Percentiles rank a stretch among this genome's conserved stretches.
Evolutionary conservation across 129 eudicot species (phyloP).

Genomic region (Lonicera japonica): DNA sequence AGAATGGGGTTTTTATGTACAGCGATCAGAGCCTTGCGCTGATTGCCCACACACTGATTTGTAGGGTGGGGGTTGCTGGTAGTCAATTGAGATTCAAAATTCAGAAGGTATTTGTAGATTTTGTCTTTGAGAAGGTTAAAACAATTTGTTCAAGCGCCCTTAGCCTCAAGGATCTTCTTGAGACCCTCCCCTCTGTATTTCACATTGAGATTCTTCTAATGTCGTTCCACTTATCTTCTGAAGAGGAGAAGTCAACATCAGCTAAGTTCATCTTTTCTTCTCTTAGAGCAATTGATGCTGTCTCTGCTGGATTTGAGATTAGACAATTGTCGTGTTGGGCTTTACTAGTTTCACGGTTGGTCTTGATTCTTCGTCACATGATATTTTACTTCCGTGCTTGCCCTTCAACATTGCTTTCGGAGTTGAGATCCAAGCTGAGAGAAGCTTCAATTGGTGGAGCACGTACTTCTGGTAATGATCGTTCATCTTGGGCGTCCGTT

Average conservation of each 20-base stretch:
- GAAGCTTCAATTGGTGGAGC: constrained; percentile 39
- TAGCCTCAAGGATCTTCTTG: constrained; percentile 49
- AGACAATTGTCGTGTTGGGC: constrained; percentile 84
- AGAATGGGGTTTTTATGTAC: constrained; percentile 64
- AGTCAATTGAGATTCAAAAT: constrained; percentile 55
- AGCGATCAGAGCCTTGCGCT: constrained; percentile 77
- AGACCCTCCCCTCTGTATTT: constrained; percentile 69
- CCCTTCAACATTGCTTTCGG: constrained; percentile 74
- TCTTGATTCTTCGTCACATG: constrained; percentile 84
- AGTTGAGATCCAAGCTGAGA: constrained; percentile 69
- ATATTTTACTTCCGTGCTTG: constrained; percentile 64
- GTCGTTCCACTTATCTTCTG: constrained; percentile 84
- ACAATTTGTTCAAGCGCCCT: constrained; percentile 32
- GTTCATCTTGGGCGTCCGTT: constrained; percentile 60
- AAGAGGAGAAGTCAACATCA: constrained; percentile 52
- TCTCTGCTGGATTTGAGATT: constrained; percentile 37
- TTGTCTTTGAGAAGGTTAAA: constrained; percentile 47
- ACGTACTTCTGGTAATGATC: constrained; percentile 26
- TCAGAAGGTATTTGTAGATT: constrained; percentile 52
- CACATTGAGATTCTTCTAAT: constrained; percentile 84
- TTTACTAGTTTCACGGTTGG: constrained; percentile 67
- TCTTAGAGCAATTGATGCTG: constrained; percentile 38
- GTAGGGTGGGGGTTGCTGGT: constrained; percentile 55
- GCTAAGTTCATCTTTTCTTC: constrained; percentile 57
- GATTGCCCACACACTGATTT: constrained; percentile 61